Evolutionary conservation across 495 filamentous ascomycete species (phyloP), one percentile per base, ranked within the genome.

Genomic region (Apodospora peruviana): DNA sequence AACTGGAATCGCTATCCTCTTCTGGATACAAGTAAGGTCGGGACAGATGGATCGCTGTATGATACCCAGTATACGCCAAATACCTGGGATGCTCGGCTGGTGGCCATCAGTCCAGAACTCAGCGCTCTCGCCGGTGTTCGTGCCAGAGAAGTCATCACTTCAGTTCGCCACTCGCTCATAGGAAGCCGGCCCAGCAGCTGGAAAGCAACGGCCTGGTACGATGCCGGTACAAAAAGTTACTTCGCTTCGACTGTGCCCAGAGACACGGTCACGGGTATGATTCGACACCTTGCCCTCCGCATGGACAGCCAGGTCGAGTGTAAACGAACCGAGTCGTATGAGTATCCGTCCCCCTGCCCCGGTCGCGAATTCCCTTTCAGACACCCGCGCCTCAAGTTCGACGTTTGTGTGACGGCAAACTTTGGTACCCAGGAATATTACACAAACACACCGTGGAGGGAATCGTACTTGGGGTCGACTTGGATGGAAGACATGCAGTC

Each of bases 251-350:
- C 25, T 23, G 10, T 22, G 18, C 23, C 21, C 21, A 29, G 19
- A 24, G 0, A 47, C 29, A 10, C 19, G 12, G 16, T n/a, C 17
- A 47, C 45, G 12, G 45, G 45, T 16, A 19, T 40, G 39, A 10
- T 18, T 10, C 39, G 27, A 17, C 27, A 51, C n/a, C 48, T 36
- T 18, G 48, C 48, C 23, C 17, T 40, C 11, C 41, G 48, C 18
- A 40, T 51, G 22, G 36, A 44, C 41, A 51, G 48, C 35, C 7
- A 32, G 14, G n/a, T n/a, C n/a, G n/a, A n/a, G n/a, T n/a, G n/a
- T n/a, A n/a, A n/a, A n/a, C n/a, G n/a, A n/a, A n/a, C n/a, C 2
- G 32, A 46, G n/a, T n/a, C n/a, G n/a, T n/a, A n/a, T n/a, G n/a
- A n/a, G n/a, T 36, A 43, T 24, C 48, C 48, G 11, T 10, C 10